Evolutionary conservation across 129 eudicot species (phyloP).

Genomic region (Saposhnikovia divaricata): DNA sequence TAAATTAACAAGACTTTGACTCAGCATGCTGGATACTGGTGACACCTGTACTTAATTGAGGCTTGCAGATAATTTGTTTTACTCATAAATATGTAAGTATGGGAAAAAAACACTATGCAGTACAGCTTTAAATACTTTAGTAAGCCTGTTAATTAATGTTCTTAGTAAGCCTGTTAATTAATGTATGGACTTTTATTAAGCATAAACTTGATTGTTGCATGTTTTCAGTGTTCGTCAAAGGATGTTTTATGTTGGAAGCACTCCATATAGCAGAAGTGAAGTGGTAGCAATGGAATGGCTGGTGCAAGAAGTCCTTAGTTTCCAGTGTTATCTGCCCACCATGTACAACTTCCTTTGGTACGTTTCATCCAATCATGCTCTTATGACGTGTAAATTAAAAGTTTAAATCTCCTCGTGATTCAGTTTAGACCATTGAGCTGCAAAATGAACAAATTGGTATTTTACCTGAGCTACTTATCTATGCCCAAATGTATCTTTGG

Average conservation of each 20-base stretch:
- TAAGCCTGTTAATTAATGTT: neutral
- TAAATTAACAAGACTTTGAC: neutral
- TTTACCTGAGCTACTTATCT: conserved; percentile 12
- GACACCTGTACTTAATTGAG: neutral
- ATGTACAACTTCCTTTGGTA: conserved; percentile 89
- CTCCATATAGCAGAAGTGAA: conserved; percentile 58
- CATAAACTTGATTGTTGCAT: neutral
- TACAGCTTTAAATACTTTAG: neutral
- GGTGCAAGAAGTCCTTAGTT: conserved; percentile 83
- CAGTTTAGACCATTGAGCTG: neutral
- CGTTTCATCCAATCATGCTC: conserved; percentile 1
- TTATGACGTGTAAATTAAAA: neutral
- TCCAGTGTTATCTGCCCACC: conserved; percentile 85
- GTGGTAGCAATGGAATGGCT: conserved; percentile 99
- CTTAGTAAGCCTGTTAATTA: neutral
- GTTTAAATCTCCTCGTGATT: neutral
- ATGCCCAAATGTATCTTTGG: conserved; percentile 13
- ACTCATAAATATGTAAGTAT: neutral
- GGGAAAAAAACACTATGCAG: neutral
- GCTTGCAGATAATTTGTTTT: neutral
- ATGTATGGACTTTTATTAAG: neutral
- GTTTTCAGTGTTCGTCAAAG: conserved; percentile 53
- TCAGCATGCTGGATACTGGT: neutral
- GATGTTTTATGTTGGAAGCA: conserved; percentile 45
- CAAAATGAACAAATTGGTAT: neutral